Percentiles rank a stretch among this genome's conserved stretches.
phyloP scores from a whole-genome alignment of 768 basidiomycete species.

The Hortiboletus campestris region DNA sequence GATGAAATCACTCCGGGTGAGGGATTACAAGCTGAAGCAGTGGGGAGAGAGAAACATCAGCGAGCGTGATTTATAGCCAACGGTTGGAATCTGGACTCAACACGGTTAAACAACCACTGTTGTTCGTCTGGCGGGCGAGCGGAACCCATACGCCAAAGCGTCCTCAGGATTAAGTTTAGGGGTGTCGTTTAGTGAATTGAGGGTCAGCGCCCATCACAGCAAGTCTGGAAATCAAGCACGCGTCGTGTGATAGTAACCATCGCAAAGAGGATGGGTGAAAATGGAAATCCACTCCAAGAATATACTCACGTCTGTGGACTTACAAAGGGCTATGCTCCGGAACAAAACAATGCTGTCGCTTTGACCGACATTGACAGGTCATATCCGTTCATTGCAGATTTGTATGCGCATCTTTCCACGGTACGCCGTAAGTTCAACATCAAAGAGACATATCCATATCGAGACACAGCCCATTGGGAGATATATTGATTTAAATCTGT shows the following conservation, averaged over 20 bases:
- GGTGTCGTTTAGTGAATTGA: neutral
- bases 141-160: constrained; percentile 1
- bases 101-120: neutral
- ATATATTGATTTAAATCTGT: neutral
- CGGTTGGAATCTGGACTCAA: neutral
- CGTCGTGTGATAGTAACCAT: neutral
- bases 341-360: constrained; percentile 3
- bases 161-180: neutral
- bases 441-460: neutral
- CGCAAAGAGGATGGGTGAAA: neutral
- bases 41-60: too few species aligned
- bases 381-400: neutral
- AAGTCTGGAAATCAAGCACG: neutral
- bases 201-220: neutral
- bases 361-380: neutral
- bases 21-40: too few species aligned
- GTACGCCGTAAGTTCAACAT: neutral
- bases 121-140: neutral
- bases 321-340: neutral
- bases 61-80: neutral
- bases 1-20: neutral
- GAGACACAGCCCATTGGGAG: neutral
- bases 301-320: neutral
- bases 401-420: neutral
- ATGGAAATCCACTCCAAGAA: neutral